Evolutionary conservation across 768 basidiomycete species (phyloP).

Genomic region (Serendipita vermifera): DNA sequence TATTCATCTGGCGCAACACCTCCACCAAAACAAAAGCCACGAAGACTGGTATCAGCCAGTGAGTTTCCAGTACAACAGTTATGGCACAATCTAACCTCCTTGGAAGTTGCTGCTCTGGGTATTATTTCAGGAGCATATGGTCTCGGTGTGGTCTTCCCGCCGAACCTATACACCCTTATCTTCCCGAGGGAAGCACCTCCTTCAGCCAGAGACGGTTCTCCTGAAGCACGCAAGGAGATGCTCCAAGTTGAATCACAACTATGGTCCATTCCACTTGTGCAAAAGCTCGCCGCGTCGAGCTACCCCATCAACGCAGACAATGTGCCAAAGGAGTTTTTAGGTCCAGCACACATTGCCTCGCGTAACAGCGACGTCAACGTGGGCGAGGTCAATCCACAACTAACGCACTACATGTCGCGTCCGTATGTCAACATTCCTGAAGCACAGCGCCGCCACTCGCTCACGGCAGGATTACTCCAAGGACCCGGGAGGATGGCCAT

Average conservation of each 20-base stretch:
- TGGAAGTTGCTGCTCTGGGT: no score
- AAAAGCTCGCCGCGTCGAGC: slow-evolving; percentile 16
- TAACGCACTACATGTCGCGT: slow-evolving; percentile 45
- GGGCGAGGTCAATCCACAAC: not conserved
- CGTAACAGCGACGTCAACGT: slow-evolving; percentile 9
- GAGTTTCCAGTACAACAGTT: no score
- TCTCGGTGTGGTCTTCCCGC: slow-evolving; percentile 58
- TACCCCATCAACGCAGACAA: not conserved
- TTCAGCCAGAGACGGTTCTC: slow-evolving; percentile 40
- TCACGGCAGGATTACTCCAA: slow-evolving; percentile 73
- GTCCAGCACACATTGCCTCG: not conserved
- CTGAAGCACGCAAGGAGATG: slow-evolving; percentile 44
- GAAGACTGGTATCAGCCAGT: no score
- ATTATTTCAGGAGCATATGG: no score
- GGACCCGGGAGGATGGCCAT: slow-evolving; percentile 81
- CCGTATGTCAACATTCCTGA: slow-evolving; percentile 62
- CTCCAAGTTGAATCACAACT: slow-evolving; percentile 52
- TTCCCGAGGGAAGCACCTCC: slow-evolving; percentile 68
- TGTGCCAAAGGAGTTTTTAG: not conserved
- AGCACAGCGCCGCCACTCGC: slow-evolving; percentile 61
- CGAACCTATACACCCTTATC: slow-evolving; percentile 47
- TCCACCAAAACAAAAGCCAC: no score
- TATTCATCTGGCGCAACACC: no score
- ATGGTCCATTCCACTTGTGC: slow-evolving; percentile 49
- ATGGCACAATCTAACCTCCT: no score